Conservation (phyloP, 2,329 filamentous ascomycete genomes). For the Neonectria magnoliae region DNA sequence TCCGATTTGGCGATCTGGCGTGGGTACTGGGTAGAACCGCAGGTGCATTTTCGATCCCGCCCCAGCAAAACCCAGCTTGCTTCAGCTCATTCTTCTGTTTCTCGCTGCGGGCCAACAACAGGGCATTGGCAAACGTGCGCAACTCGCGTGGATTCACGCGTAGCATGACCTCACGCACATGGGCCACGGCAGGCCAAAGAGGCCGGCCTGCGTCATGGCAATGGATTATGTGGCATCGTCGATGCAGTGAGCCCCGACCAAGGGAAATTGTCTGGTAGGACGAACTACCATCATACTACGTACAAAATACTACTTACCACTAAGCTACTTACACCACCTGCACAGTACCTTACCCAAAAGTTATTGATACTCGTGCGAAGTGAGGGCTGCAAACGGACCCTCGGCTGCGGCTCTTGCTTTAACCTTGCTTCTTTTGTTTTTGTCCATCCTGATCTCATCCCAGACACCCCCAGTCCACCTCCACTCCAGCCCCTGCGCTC, state of each 20-base stretch:
- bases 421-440: slow-evolving; percentile 11
- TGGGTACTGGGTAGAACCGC: slow-evolving; percentile 7
- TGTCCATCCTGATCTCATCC: slow-evolving; percentile 4
- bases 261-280: not conserved
- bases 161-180: not conserved
- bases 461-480: slow-evolving; percentile 5
- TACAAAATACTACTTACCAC: not conserved
- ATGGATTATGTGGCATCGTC: not conserved
- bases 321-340: slow-evolving; percentile 6
- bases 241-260: not conserved
- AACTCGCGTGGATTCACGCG: slow-evolving; percentile 4
- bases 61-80: slow-evolving; percentile 11
- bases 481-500: slow-evolving; percentile 23
- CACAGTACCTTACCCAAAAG: not conserved
- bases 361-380: slow-evolving; percentile 21
- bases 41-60: slow-evolving; percentile 14
- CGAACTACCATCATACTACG: not conserved
- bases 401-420: slow-evolving; percentile 28
- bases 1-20: slow-evolving; percentile 22
- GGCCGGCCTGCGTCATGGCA: not conserved
- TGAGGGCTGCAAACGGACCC: slow-evolving; percentile 17
- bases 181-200: not conserved
- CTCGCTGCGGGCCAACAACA: not conserved
- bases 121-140: not conserved
- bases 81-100: slow-evolving; percentile 1